Base-by-base conservation (phyloP, 148 eudicot species). In the Rhododendron kiyosumense region DNA sequence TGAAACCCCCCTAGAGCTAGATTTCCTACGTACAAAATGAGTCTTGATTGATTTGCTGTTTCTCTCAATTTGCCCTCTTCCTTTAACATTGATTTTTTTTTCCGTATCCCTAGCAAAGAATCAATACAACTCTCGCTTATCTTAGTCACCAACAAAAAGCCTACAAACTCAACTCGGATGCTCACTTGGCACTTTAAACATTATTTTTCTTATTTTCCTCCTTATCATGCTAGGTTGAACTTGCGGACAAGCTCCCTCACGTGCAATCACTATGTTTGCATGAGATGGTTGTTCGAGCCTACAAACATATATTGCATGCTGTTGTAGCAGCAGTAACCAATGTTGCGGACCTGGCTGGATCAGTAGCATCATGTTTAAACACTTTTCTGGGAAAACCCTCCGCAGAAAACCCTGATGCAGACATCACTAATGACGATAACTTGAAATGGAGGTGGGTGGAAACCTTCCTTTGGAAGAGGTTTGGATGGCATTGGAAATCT, bases 261-360 rank as follows among this genome's bases (percentile, higher is more conserved):
- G 99, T 97, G 86, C 99, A 97, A 87, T 95, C 98, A 85, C 94
- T 97, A 69, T 97, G 99, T 88, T 90, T 97, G 73, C 99, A 97
- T 87, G 99, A 97, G 95, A 97, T 97, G 99, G 92, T 95, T 86
- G 97, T 96, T 84, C 98, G 99, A 88, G 99, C 99, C 84, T 97
- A 90, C 89, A 97, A 97, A 93, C 99, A 97, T 89, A 90, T 97
- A 73, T 89, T 97, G 81, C 99, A 93, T 89, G 99, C 99, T 78
- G 98, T 94, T 65, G 94, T 97, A 89, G 94, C 98, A 85, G 87
- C 96, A 84, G 94, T 94, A 49, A 84, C 15, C 86, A 88, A 88
- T 84, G 84, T 91, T 76, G 93, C 93, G 38, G 93, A 95, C 71
- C 85, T 93, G 92, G 97, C 99, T 88, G 91, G 83, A 84, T 89